Percentiles rank a stretch among this genome's conserved stretches.
Evolutionary conservation across 768 basidiomycete species (phyloP).

Genomic region (Mycena rosella): DNA sequence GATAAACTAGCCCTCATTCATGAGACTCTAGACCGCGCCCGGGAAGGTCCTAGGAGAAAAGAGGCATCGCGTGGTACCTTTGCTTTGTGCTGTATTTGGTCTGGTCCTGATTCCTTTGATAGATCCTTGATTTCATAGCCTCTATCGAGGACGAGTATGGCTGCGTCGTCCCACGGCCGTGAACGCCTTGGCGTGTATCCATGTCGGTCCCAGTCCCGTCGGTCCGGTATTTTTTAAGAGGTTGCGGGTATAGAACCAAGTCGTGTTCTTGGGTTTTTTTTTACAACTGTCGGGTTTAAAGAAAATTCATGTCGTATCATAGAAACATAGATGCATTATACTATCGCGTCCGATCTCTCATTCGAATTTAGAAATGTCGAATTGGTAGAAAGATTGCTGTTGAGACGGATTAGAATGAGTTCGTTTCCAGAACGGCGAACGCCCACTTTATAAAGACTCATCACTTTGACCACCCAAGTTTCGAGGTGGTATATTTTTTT

Average conservation of each 20-base stretch:
- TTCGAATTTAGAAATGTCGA: slow-evolving; percentile 68
- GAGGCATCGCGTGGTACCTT: slow-evolving; percentile 30
- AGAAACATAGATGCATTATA: too few species aligned
- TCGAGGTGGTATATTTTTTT: slow-evolving; percentile 98
- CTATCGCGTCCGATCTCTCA: too few species aligned
- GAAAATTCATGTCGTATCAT: too few species aligned
- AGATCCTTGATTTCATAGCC: slow-evolving; percentile 76
- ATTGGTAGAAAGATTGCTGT: slow-evolving; percentile 72
- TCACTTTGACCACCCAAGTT: slow-evolving; percentile 96
- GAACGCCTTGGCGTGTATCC: neutral
- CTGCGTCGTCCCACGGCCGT: neutral
- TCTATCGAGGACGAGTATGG: slow-evolving; percentile 69
- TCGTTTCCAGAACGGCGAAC: too few species aligned
- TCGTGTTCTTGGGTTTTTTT: too few species aligned
- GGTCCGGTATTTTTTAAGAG: too few species aligned
- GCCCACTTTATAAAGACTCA: slow-evolving; percentile 89
- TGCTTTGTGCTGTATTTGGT: slow-evolving; percentile 59
- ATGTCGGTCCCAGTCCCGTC: slow-evolving; percentile 5
- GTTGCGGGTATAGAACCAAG: too few species aligned
- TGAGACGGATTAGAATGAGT: slow-evolving; percentile 11
- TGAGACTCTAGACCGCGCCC: slow-evolving; percentile 81
- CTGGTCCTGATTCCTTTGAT: slow-evolving; percentile 68
- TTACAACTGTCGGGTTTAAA: too few species aligned
- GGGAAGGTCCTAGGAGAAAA: slow-evolving; percentile 77
- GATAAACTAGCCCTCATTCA: slow-evolving; percentile 86